Base-by-base conservation (phyloP, 2,329 filamentous ascomycete genomes). In the Aspergillus flavus region DNA sequence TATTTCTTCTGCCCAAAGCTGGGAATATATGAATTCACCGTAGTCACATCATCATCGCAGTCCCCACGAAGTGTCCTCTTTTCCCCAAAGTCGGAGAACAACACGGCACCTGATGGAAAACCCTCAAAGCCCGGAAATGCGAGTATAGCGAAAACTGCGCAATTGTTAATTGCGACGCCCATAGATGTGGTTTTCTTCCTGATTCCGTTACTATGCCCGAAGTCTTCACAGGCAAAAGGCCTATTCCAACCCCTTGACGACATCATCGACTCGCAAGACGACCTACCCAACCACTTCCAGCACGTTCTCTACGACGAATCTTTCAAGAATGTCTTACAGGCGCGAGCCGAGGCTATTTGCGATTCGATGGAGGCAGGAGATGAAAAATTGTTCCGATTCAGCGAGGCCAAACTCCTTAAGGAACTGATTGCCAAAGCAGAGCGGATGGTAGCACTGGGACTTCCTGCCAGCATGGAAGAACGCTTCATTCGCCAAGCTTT, bases 181-280 rank as follows among this genome's bases (percentile, higher is more conserved):
- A 83, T 97, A 60, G 95, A 99, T 76, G 86, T 92, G 6, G 74
- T 97, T 3, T 98, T 98, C 79, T 82, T 98, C 57, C 75, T 96
- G 4, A 81, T 98, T 1, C 91, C 94, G 0, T 85, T 89, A 4
- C 83, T 98, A 1, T 79, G 82, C 1, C 77, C 86, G 45, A 75
- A 77, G 1, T 69, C 79, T 14, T 81, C 82, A 53, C 36, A 72
- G 78, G 57, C 76, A 64, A 72, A 70, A 58, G 67, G 67, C 28
- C 73, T 81, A 11, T 84, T 83, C 69, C 81, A 83, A 64, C 80
- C 82, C 7, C 67, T 83, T 14, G 82, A 84, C 63, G 82, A 84
- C 68, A 78, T 84, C 48, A 75, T 84, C 53, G 82, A 84, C 64
- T 77, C 76, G 19, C 76, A 79, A 32, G 75, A 80, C 36, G 76